Base-by-base conservation (phyloP, 2,329 filamentous ascomycete genomes). In the Aspergillus oerlinghausenensis region DNA sequence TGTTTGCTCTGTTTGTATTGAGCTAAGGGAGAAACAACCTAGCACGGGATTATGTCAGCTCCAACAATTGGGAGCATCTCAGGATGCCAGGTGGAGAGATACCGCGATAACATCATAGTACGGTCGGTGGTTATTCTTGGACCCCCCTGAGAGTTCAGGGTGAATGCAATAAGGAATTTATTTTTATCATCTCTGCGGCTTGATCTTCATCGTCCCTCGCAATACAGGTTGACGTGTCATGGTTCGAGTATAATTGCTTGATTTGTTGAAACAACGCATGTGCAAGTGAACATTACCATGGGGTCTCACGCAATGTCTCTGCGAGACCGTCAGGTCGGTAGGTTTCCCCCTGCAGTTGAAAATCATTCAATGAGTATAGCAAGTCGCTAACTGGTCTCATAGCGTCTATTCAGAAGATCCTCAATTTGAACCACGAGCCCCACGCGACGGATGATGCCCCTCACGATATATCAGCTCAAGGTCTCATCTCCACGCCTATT, bases 361-460 rank as follows among this genome's bases (percentile, higher is more conserved):
- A 14, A 14, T 32, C n/a, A 21, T 10, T 11, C 7, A 25, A 42
- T 49, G 19, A 11, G 14, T 11, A 42, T 25, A 49, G 11, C 28
- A 43, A 49, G 49, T 10, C 4, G 49, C 52, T 4, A 25, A 57
- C 66, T n/a, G 60, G 50, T 10, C n/a, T 45, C 63, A 42, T 63
- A 96, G 92, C 88, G 51, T 93, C 93, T 19, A 91, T 99, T 69
- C 92, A 96, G 79, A 93, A 91, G 76, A 92, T 99, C 68, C 85
- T 99, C 64, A 97, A 97, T 73, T 81, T 99, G 64, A 99, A 99
- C 76, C 88, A 94, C 69, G 82, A 84, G 40, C 73, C 77, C 60
- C 82, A 77, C 70, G 74, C 81, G 58, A 66, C 75, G 53, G 67
- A 82, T 57, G 82, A 82, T 64, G 80, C 84, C 55, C 78, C 82